Evolutionary conservation across 495 filamentous ascomycete species (phyloP).

Genomic region (Chaetomidium leptoderma): DNA sequence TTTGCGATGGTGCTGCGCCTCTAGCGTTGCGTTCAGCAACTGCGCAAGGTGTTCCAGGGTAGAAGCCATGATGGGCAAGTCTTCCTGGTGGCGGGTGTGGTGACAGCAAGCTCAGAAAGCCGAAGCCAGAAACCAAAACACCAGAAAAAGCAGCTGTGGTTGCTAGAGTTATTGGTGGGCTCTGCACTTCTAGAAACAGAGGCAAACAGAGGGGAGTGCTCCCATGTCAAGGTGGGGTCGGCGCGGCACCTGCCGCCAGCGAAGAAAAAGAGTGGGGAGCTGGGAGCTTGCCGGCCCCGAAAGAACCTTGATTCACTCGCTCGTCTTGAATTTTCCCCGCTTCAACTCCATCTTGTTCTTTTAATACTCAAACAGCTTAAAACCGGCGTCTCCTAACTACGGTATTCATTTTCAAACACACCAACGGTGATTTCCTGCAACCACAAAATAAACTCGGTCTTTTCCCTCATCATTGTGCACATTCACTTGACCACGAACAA

Average conservation of each 20-base stretch:
- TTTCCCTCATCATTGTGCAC: too few relatives aligned
- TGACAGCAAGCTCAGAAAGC: conserved; percentile 7
- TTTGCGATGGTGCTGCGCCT: conserved; percentile 80
- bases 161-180: conserved; percentile 21
- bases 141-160: conserved; percentile 16
- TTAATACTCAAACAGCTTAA: not conserved
- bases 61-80: conserved; percentile 61
- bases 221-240: conserved; percentile 4
- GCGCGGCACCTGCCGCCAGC: conserved; percentile 4
- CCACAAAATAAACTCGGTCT: too few relatives aligned
- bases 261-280: not conserved
- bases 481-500: too few relatives aligned
- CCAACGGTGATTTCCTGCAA: too few relatives aligned
- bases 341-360: not conserved
- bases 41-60: conserved; percentile 67
- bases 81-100: not conserved
- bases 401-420: too few relatives aligned
- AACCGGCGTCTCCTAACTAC: too few relatives aligned
- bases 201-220: conserved; percentile 13
- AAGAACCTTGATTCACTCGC: not conserved
- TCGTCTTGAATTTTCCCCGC: too few relatives aligned
- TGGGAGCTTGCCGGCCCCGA: not conserved
- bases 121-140: conserved; percentile 20
- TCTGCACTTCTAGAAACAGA: conserved; percentile 11
- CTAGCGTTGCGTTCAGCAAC: conserved; percentile 80